These are phyloP conservation scores for Coniochaeta sp. DNA, from an alignment of 2,329 filamentous ascomycete species.

Conservation along the genomic window DNA sequence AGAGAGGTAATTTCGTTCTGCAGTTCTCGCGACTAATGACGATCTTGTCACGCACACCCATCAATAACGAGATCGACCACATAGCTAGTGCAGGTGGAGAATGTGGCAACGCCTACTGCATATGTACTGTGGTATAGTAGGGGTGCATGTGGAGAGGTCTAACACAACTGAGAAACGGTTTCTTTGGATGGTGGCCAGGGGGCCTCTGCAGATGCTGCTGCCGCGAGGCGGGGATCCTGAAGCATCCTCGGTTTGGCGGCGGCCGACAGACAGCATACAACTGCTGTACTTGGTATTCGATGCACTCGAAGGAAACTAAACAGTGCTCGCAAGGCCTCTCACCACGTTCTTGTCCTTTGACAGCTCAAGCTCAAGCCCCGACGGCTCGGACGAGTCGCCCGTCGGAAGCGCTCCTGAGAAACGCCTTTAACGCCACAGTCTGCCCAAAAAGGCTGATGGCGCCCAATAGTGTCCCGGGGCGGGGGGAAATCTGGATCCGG, in stretches of 20 bases:
- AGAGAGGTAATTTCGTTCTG: conserved; percentile 27
- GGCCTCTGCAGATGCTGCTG: neutral
- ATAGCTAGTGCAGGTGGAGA: neutral
- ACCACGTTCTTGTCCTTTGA: too few species aligned
- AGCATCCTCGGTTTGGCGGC: neutral
- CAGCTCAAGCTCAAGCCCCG: too few species aligned
- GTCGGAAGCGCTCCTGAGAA: too few species aligned
- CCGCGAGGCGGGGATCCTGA: neutral
- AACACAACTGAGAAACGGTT: neutral
- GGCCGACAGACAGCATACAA: neutral
- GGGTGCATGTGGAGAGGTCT: neutral
- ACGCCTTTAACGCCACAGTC: too few species aligned
- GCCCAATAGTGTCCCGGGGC: too few species aligned
- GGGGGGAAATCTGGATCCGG: too few species aligned
- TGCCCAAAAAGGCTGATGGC: too few species aligned
- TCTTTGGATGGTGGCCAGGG: neutral
- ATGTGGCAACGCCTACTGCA: neutral
- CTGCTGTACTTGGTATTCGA: neutral
- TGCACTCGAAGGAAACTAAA: too few species aligned
- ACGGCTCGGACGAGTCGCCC: too few species aligned
- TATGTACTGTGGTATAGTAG: too few species aligned
- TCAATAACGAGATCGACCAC: neutral
- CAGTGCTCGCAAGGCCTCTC: too few species aligned
- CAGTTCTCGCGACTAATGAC: conserved; percentile 14
- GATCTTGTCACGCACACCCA: conserved; percentile 14